These are phyloP conservation scores for Chrysopogon serrulatus DNA, from an alignment of 176 grass and related monocot species.

Conservation along the genomic window DNA sequence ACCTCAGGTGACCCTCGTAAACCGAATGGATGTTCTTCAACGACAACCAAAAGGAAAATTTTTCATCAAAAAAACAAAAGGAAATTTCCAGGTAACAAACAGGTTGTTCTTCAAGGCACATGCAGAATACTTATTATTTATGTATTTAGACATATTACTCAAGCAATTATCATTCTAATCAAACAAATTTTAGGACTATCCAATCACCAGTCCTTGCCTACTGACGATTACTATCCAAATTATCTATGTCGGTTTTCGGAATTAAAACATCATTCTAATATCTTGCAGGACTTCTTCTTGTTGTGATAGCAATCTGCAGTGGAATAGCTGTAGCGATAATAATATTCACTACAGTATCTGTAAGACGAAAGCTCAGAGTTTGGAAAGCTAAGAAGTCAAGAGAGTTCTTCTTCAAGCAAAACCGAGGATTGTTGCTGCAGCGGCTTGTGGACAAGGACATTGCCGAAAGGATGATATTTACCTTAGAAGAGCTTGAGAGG, in stretches of 20 bases:
- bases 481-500: background rate
- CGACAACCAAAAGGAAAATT: background rate
- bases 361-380: background rate
- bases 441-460: background rate
- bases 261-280: background rate
- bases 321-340: background rate
- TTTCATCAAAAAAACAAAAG: background rate
- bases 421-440: background rate
- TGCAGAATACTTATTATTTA: background rate
- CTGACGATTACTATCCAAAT: background rate
- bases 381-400: background rate
- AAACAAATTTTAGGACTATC: background rate
- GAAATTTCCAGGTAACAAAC: background rate
- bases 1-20: background rate
- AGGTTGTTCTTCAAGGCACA: background rate
- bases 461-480: background rate
- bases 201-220: background rate
- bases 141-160: background rate
- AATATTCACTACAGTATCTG: background rate
- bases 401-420: background rate
- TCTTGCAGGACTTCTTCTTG: background rate
- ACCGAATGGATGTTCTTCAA: background rate
- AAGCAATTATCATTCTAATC: background rate
- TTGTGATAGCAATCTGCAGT: background rate
- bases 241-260: background rate